Base-by-base conservation (phyloP, 805 yeast genomes). In the Pichia rugopelliculosa region DNA sequence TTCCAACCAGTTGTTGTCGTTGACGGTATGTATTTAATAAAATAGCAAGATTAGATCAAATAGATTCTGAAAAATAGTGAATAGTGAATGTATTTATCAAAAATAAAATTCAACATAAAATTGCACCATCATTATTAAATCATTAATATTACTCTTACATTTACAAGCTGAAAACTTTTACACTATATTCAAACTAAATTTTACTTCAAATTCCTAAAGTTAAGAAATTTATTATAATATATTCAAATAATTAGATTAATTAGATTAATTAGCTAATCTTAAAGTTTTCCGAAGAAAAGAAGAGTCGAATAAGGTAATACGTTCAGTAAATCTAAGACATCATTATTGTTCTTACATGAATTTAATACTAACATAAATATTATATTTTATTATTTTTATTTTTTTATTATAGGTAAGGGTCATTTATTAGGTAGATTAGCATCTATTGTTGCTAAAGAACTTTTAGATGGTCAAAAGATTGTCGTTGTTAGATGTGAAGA, bases 341-440 rank as follows among this genome's bases (percentile, higher is more conserved):
- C n/a, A n/a, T n/a, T n/a, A n/a, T n/a, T n/a, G n/a, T 11, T 10
- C n/a, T 2, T 24, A 17, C 4, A 26, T 18, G 38, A 21, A 33
- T 8, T n/a, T 3, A n/a, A 27, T 42, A 48, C 51, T 48, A 48
- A 48, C 51, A 44, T 37, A 5, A 15, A 23, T 13, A 22, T 8
- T 6, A 6, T 17, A 21, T 12, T 18, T 25, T 25, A 24, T 25
- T 24, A 20, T 21, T 21, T 21, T 17, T 18, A 25, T 22, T 38
- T 40, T 43, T 38, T 42, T 44, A 41, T 24, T 49, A 62, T 59
- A 76, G 84, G 82, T 82, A 90, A 93, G 88, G 99, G 98, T 72
- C 99, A 93, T 79, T 85, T 93, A 72, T 84, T 93, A 74, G 99
- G 99, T 77, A 96, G 99, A 82, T 87, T 93, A 73, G 99, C 99